Evolutionary conservation across 2,329 filamentous ascomycete genomes (phyloP).

Genomic region (Sphaerostilbella broomeana): DNA sequence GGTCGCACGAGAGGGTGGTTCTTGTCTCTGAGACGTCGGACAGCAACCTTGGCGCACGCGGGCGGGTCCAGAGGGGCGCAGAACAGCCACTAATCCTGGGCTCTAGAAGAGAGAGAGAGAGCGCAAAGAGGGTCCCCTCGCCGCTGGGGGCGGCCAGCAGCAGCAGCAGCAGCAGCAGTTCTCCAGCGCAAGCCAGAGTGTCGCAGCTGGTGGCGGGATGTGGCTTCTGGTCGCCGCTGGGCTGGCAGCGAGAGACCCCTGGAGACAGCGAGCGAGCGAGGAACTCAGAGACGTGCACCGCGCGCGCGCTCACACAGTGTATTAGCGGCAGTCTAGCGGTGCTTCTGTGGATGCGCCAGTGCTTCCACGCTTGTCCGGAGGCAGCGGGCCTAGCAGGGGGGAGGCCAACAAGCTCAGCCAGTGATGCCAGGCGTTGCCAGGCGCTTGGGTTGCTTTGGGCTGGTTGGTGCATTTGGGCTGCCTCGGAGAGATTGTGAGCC

Average conservation of each 20-base stretch:
- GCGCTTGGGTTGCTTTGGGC: background rate
- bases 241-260: conserved; percentile 1
- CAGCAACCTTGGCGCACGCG: conserved; percentile 12
- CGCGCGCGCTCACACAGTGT: too few species aligned
- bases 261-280: conserved; percentile 6
- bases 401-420: too few species aligned
- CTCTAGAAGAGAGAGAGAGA: background rate
- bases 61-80: conserved; percentile 12
- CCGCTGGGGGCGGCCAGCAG: too few species aligned
- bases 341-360: too few species aligned
- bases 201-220: conserved; percentile 12
- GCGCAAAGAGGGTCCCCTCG: too few species aligned
- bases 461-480: background rate
- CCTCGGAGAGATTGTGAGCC: conserved; percentile 11
- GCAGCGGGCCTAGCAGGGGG: too few species aligned
- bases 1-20: conserved; percentile 13
- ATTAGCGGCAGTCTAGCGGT: conserved; percentile 11
- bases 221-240: conserved; percentile 11
- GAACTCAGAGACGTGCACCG: too few species aligned
- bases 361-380: too few species aligned
- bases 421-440: background rate
- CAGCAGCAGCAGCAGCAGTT: background rate
- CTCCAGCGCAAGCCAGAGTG: conserved; percentile 5
- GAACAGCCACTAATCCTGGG: too few species aligned
- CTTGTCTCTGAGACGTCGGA: conserved; percentile 12